Conservation (phyloP, 2,329 filamentous ascomycete species). For the Neospermospora avenae region DNA sequence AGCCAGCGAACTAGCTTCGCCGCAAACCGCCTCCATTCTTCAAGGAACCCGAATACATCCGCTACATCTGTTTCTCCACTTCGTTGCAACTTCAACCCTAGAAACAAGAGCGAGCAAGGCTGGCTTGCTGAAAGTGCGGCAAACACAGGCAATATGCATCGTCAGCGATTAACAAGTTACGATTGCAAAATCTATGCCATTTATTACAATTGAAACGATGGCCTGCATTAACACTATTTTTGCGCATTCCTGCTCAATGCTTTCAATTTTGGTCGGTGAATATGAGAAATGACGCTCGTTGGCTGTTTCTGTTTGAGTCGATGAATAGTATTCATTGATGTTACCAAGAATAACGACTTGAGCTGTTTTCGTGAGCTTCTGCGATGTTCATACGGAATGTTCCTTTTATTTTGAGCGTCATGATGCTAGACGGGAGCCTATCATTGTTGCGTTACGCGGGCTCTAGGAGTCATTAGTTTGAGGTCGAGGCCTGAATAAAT, state of each 20-base stretch:
- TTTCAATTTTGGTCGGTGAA: no score
- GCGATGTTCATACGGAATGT: no score
- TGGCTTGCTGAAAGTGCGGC: neutral
- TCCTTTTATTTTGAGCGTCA: no score
- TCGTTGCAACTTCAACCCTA: neutral
- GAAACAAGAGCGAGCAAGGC: neutral
- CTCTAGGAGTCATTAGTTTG: no score
- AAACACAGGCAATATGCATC: neutral
- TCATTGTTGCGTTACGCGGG: no score
- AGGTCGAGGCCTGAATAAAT: no score
- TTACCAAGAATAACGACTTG: no score
- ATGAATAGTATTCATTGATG: no score
- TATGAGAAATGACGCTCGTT: no score
- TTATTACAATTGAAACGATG: neutral
- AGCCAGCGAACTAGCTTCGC: slow-evolving; percentile 4
- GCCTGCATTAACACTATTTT: neutral
- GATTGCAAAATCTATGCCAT: neutral
- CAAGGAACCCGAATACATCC: neutral
- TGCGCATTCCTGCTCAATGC: neutral
- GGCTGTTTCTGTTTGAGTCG: no score
- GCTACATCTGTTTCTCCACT: neutral
- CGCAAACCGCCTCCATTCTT: slow-evolving; percentile 6
- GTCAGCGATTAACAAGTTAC: neutral
- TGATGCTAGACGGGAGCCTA: no score
- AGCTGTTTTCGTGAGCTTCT: no score